Evolutionary conservation across 2,329 filamentous ascomycete genomes (phyloP).

Genomic region (Aspergillaceae sp.): DNA sequence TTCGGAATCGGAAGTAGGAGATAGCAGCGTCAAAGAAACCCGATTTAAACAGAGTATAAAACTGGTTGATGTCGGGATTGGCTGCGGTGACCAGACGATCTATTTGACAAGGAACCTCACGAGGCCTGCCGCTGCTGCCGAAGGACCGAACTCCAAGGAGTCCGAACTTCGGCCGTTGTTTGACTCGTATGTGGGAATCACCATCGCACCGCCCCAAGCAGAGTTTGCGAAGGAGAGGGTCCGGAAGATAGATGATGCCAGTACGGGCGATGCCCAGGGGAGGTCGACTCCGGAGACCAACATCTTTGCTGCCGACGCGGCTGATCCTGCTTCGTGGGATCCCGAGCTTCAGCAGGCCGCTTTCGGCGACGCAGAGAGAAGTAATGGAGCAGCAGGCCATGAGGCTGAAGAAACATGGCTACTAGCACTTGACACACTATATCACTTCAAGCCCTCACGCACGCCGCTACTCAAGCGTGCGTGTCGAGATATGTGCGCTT

Average conservation of each 20-base stretch:
- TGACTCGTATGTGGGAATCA: slow-evolving; percentile 47
- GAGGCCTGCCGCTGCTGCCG: background rate
- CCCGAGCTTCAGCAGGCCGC: slow-evolving; percentile 14
- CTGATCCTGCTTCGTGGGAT: slow-evolving; percentile 39
- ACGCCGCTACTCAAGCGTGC: slow-evolving; percentile 39
- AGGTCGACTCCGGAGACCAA: slow-evolving; percentile 4
- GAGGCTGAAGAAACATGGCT: slow-evolving; percentile 36
- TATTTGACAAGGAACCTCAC: slow-evolving; percentile 30
- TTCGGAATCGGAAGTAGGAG: no score
- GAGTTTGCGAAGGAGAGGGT: slow-evolving; percentile 21
- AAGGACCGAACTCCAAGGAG: slow-evolving; percentile 1
- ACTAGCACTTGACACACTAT: slow-evolving; percentile 48
- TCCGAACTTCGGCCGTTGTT: slow-evolving; percentile 8
- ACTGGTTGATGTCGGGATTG: slow-evolving; percentile 48
- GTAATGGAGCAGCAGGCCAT: no score
- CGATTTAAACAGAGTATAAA: background rate
- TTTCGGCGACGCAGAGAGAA: background rate
- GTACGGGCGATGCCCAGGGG: no score
- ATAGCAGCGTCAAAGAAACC: no score
- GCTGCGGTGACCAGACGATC: slow-evolving; percentile 51
- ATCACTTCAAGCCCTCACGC: slow-evolving; percentile 49
- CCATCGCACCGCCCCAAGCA: slow-evolving; percentile 41
- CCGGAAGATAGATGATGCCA: background rate
- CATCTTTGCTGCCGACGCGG: slow-evolving; percentile 45
- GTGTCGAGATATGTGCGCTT: slow-evolving; percentile 35